Conservation (phyloP, 1,284 basidiomycete species). For the Ceratobasidium papillatum region DNA sequence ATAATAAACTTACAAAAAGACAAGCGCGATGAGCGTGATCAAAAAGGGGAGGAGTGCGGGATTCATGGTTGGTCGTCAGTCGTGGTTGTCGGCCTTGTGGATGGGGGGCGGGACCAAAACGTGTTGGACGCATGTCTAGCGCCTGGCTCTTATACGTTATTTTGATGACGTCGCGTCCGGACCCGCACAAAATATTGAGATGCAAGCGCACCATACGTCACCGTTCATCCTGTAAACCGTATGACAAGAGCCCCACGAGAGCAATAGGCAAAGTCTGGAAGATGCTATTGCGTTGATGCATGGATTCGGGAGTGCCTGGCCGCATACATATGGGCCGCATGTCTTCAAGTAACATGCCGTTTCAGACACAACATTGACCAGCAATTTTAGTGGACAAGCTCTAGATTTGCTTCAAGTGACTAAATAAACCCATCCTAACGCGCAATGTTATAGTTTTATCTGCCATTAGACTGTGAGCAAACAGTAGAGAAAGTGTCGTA, state of each 20-base stretch:
- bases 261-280: neutral
- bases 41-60: conserved; percentile 29
- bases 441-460: no score
- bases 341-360: neutral
- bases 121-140: conserved; percentile 20
- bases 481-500: no score
- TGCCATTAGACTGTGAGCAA: no score
- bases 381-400: neutral
- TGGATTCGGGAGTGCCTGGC: neutral
- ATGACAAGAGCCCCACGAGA: neutral
- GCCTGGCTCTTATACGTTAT: conserved; percentile 24
- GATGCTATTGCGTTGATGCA: neutral
- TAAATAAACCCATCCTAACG: neutral
- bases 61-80: conserved; percentile 27
- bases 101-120: conserved; percentile 33
- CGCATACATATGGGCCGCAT: neutral
- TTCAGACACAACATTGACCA: neutral
- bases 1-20: conserved; percentile 27
- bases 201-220: neutral
- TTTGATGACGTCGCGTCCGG: conserved; percentile 13
- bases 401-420: neutral
- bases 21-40: conserved; percentile 32
- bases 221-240: neutral
- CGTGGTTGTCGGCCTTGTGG: conserved; percentile 14
- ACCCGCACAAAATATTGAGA: neutral